Evolutionary conservation across 1,284 basidiomycete species (phyloP), one percentile per base, ranked within the genome.

Genomic region (Lentinula novae-zelandiae): DNA sequence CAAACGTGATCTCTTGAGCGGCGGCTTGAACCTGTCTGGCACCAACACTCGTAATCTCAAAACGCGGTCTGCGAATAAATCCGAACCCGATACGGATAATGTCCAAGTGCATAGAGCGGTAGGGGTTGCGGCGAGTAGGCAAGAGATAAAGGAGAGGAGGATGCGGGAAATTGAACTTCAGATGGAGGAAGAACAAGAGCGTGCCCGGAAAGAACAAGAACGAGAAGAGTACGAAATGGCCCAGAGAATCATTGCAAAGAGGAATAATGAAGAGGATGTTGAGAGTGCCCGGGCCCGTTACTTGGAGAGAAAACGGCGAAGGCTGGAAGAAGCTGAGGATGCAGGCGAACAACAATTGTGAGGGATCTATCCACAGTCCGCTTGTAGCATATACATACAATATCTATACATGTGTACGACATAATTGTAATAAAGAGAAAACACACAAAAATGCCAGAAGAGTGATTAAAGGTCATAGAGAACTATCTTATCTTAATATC

Each of bases 11-110:
- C 79, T 99, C 8, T 81, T 99, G 46, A 86, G 87, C 38, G 95
- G 94, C 3, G 97, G 97, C 2, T 79, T 99, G 62, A 99, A 99
- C 71, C 82, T 98, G 51, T 83, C 88, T n/a, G 82, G 85, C 38
- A 87, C 88, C 22, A 92, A 93, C 68, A 93, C 91, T 1, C 82
- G 90, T 60, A 63, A 60, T 31, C 52, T 63, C 1, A 56, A 79
- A 79, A 61, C 72, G 87, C 17, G 81, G 82, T 40, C 69, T 82
- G 64, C 65, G 76, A 67, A 65, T 60, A 72, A 57, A 70, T 72
- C 61, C 52, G 64, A 62, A 52, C 71, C 74, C 58, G 69, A 68
- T 50, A 57, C 65, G 9, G 73, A 79, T 49, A 67, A 74, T 8
- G 73, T 74, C 1, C 72, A 80, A 60, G 69, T 70, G 3, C 88